These are phyloP conservation scores for Platanthera guangdongensis DNA, from an alignment of 106 monocot species.

Conservation along the genomic window DNA sequence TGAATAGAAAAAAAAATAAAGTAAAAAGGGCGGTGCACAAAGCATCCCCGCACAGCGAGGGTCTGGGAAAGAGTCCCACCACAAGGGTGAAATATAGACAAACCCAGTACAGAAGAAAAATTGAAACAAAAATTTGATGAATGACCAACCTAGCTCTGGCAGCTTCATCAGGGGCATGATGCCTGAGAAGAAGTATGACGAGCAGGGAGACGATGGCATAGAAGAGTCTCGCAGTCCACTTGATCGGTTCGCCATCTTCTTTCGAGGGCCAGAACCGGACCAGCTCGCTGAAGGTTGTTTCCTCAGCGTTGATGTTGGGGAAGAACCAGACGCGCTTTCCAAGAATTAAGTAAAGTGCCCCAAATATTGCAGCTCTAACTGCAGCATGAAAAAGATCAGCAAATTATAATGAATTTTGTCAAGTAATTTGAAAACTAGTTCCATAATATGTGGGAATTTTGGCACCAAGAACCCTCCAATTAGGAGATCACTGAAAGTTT, in stretches of 20 bases:
- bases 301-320: slow-evolving; percentile 96
- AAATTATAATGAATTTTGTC: too few species aligned
- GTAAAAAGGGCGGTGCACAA: too few species aligned
- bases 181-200: slow-evolving; percentile 67
- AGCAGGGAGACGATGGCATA: slow-evolving; percentile 57
- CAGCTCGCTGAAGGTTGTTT: slow-evolving; percentile 91
- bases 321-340: slow-evolving; percentile 96
- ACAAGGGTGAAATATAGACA: too few species aligned
- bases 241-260: slow-evolving; percentile 78
- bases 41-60: too few species aligned
- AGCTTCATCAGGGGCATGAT: slow-evolving; percentile 97
- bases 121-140: background rate
- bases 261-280: slow-evolving; percentile 92
- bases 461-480: too few species aligned
- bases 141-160: slow-evolving; percentile 74
- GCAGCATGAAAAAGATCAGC: slow-evolving; percentile 18
- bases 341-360: slow-evolving; percentile 59
- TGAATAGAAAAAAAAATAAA: background rate
- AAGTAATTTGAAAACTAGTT: too few species aligned
- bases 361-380: slow-evolving; percentile 91
- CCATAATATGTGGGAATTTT: too few species aligned
- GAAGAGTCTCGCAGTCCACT: slow-evolving; percentile 86
- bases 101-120: too few species aligned
- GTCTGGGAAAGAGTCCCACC: too few species aligned
- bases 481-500: too few species aligned